Evolutionary conservation across 352 stramenopile species (phyloP), one percentile per base, ranked within the genome.

Genomic region (Vaucheria bursata): DNA sequence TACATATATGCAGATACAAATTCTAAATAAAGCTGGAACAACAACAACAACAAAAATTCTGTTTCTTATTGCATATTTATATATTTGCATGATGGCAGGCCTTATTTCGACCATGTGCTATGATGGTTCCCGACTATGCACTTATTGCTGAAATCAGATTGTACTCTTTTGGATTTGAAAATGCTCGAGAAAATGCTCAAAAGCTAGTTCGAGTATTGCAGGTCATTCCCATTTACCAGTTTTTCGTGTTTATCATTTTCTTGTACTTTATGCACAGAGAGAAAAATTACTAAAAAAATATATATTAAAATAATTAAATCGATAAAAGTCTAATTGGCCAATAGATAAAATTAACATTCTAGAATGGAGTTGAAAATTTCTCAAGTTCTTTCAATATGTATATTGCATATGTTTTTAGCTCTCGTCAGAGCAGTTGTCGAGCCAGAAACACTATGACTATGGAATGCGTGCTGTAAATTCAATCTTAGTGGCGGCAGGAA

Each of bases 381-480:
- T n/a, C n/a, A n/a, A n/a, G n/a, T n/a, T n/a, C n/a, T n/a, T n/a
- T n/a, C n/a, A n/a, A n/a, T n/a, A n/a, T n/a, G n/a, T n/a, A 5
- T 50, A 50, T 12, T 50, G 12, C 39, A 12, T 12, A 5, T 50
- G 39, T 12, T 50, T 12, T 12, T 12, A 94, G 40, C 81, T 97
- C 6, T 96, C 90, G 52, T 94, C 89, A 32, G 91, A 97, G 77
- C 91, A 96, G 83, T 87, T 96, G 2, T 95, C 90, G 18, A 91
- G 87, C 1, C 91, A 97, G 79, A 93, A 90, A 31, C 93, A 97
- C 82, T 97, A 97, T 80, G 93, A 97, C 86, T 97, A 97, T 83
- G 93, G 93, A n/a, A 97, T 97, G 93, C 87, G 93, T 29, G 93
- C 93, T 0, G 93, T 97, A 6, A 97, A 97, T 84, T 97, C 93